Conservation (phyloP, 1,284 basidiomycete species). For the Psilocybe mexicana region DNA sequence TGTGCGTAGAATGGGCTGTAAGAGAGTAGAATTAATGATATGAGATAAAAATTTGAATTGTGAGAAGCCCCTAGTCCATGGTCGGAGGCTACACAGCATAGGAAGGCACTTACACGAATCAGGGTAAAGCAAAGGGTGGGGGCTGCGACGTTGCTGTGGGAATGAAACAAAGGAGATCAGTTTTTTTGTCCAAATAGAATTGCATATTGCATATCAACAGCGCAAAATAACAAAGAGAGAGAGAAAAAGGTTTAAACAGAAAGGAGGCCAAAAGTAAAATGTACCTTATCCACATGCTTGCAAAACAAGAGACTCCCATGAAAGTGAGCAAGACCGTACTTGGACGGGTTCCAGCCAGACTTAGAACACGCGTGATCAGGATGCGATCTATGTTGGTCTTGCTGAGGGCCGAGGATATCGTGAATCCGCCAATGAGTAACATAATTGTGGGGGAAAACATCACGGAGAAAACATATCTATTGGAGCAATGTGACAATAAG, state of each 20-base stretch:
- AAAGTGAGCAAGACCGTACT: constrained; percentile 89
- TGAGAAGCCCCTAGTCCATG: constrained; percentile 3
- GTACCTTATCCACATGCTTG: constrained; percentile 98
- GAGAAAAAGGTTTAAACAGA: constrained; percentile 7
- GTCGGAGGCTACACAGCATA: constrained; percentile 7
- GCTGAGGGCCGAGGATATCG: constrained; percentile 93
- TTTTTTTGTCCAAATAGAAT: constrained; percentile 8
- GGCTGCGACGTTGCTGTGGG: constrained; percentile 88
- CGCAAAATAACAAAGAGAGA: no score
- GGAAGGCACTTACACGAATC: constrained; percentile 67
- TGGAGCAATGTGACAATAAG: neutral
- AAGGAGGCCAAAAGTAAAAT: constrained; percentile 27
- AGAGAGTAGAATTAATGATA: constrained; percentile 13
- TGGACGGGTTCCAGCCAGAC: constrained; percentile 87
- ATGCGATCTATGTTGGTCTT: constrained; percentile 98
- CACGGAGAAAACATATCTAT: constrained; percentile 71
- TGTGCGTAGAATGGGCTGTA: constrained; percentile 89
- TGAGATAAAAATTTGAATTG: neutral
- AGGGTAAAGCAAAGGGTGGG: constrained; percentile 98
- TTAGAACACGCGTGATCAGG: constrained; percentile 90
- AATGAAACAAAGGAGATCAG: constrained; percentile 12
- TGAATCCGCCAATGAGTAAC: constrained; percentile 97
- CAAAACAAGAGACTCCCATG: constrained; percentile 97
- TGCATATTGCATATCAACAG: neutral
- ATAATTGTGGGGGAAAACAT: constrained; percentile 96